Evolutionary conservation across 768 basidiomycete genomes (phyloP).

Genomic region (Rhodosporidiobolus sp.): DNA sequence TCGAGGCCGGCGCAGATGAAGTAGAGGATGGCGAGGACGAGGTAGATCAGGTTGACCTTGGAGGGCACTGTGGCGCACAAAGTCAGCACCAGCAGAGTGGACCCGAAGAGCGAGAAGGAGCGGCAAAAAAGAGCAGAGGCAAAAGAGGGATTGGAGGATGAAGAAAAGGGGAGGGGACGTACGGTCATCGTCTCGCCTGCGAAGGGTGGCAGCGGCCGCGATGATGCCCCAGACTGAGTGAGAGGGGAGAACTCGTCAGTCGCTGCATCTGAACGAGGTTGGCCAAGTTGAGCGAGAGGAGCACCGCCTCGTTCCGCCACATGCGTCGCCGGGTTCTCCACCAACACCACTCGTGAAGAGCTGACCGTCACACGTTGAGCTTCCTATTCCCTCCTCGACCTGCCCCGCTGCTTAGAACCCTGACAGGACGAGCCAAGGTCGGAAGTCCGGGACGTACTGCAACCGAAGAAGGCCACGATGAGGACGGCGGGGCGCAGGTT

Average conservation of each 20-base stretch:
- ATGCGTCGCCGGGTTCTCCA: not conserved
- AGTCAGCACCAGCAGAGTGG: no score
- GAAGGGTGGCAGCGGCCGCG: slow-evolving; percentile 4
- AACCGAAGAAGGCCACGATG: slow-evolving; percentile 1
- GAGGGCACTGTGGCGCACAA: not conserved
- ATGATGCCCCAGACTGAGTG: slow-evolving; percentile 29
- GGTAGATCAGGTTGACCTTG: slow-evolving; percentile 13
- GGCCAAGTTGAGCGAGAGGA: not conserved
- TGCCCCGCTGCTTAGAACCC: no score
- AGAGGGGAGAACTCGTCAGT: not conserved
- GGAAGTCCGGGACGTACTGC: not conserved
- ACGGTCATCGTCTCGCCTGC: not conserved
- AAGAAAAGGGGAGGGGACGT: not conserved
- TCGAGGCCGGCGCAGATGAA: slow-evolving; percentile 28
- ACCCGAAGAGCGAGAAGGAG: no score
- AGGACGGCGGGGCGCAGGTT: slow-evolving; percentile 8
- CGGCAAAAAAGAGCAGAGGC: not conserved
- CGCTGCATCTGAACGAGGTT: not conserved
- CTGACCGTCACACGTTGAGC: no score
- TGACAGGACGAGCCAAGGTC: no score
- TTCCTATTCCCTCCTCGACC: no score
- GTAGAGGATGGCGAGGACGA: slow-evolving; percentile 30
- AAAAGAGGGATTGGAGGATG: not conserved
- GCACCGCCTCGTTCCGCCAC: not conserved
- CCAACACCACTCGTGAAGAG: no score